Base-by-base conservation (phyloP, 768 basidiomycete genomes). In the Sporobolomyces phaffii region DNA sequence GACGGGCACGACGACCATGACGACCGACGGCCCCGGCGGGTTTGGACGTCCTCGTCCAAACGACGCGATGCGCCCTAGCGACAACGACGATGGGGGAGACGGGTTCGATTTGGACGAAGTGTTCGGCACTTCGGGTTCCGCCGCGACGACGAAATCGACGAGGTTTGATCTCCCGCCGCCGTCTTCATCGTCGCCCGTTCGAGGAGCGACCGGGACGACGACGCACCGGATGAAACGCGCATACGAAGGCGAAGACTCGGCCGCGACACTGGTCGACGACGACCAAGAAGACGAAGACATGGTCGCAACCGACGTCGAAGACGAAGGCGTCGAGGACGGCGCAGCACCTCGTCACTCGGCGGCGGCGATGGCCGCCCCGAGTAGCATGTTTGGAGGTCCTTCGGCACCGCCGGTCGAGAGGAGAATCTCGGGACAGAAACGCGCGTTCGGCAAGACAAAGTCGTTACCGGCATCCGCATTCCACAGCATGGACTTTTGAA, bases 21-120 rank as follows among this genome's bases (percentile, higher is more conserved):
- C 44, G 22, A 44, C 47, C 31, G 51, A 60, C 26, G 28, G 13
- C 22, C 18, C 44, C 24, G 38, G 20, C 47, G 44, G 36, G 11
- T 57, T 49, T 24, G n/a, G 41, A 24, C 29, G 51, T 15, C 5
- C 26, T 8, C 20, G 11, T 11, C n/a, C 45, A 18, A 33, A 7
- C 0, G 34, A 41, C 9, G 26, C n/a, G 52, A 36, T 9, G 15
- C 15, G 5, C 6, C 5, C 52, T 7, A 28, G 22, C 3, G 34
- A 24, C 34, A 41, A 10, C 15, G 58, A 44, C 24, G 58, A 44
- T 10, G 68, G 40, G 3, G 68, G 48, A 14, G 68, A 69, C 31
- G 68, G 68, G 28, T 69, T 69, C 53, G 62, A 64, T 54, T 29
- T 69, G 8, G 68, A 69, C 63, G 62, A 69, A 17, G 68, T 61